A percentile compares a stretch with the other conserved stretches of the same genome.
phyloP scores from a whole-genome alignment of 306 rosid genomes.

The Cicer cuneatum region DNA sequence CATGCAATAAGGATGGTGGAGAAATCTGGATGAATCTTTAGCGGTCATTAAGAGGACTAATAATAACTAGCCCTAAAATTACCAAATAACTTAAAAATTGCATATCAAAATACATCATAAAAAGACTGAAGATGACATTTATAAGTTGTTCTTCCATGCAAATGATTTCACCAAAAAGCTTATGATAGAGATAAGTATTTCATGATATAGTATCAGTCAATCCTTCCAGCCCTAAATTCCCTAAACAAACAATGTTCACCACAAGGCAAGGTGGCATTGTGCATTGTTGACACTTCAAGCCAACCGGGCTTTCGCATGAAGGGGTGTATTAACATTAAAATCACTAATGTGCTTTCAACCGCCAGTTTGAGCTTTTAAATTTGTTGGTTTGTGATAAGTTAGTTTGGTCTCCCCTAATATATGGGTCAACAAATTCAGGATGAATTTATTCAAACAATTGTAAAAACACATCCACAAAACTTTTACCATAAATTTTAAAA shows the following conservation, averaged over 20 bases:
- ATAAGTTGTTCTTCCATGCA: slow-evolving; percentile 1
- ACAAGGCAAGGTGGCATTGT: background rate
- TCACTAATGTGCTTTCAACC: background rate
- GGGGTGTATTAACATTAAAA: background rate
- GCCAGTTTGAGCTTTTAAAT: background rate
- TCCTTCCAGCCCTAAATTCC: slow-evolving; percentile 3
- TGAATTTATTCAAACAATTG: slow-evolving; percentile 1
- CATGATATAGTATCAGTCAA: background rate
- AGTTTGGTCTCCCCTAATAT: slow-evolving; percentile 11
- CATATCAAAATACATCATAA: background rate
- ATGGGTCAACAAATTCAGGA: slow-evolving; percentile 4
- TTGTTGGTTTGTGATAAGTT: background rate
- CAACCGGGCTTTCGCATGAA: background rate
- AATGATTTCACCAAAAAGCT: slow-evolving; percentile 18
- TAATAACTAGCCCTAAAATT: slow-evolving; percentile 25
- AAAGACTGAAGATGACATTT: background rate
- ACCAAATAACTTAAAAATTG: slow-evolving; percentile 38
- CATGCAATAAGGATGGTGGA: slow-evolving; percentile 19
- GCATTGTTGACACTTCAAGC: background rate
- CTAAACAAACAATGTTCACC: slow-evolving; percentile 1
- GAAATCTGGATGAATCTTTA: slow-evolving; percentile 24
- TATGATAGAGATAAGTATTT: slow-evolving; percentile 29
- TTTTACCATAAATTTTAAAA: background rate
- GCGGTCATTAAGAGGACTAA: slow-evolving; percentile 37
- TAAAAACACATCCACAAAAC: background rate